Evolutionary conservation across 495 filamentous ascomycete genomes (phyloP), one percentile per base, ranked within the genome.

Genomic region (Penicillium robsamsonii): DNA sequence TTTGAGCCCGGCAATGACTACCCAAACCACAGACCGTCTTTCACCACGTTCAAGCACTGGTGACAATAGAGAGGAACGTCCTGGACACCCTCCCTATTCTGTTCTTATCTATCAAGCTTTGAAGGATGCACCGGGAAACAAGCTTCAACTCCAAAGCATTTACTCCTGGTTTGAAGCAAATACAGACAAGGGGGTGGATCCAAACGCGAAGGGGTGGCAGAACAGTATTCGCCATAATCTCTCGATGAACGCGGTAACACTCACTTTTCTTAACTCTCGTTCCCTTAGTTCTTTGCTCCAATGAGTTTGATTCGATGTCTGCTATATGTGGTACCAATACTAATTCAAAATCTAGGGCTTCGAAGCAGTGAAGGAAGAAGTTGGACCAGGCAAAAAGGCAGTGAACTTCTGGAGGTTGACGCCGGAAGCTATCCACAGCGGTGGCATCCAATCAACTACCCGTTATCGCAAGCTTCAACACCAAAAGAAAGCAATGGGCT

Each of bases 161-260:
- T 98, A 98, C 68, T 74, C 83, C 24, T 98, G 94, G 90, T 96
- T 97, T 65, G 79, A 82, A 24, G 77, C 86, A 18, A 87, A 96
- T 60, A 96, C 91, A 1, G 80, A 82, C 50, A 95, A 92, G 64
- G 84, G 81, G 2, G 86, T 76, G 44, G 79, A 79, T 37, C 74
- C 79, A 15, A 75, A 64, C n/a, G 79, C 73, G 27, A 90, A 87
- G 63, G 95, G 92, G 4, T 97, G 95, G 94, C 89, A 94, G 71
- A 97, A 97, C 72, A 96, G 92, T 70, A 94, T 98, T 52, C 85
- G 94, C 7, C 94, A 98, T 65, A 98, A 98, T 63, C 75, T 98
- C 0, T 96, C 91, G 12, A 98, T 98, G 94, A 98, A 98, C 65
- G 80, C 78, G 40, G 94, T 97, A 81, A 70, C 43, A 40, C 25